Evolutionary conservation across 1,284 basidiomycete species (phyloP).

Genomic region (Trametes sp.): DNA sequence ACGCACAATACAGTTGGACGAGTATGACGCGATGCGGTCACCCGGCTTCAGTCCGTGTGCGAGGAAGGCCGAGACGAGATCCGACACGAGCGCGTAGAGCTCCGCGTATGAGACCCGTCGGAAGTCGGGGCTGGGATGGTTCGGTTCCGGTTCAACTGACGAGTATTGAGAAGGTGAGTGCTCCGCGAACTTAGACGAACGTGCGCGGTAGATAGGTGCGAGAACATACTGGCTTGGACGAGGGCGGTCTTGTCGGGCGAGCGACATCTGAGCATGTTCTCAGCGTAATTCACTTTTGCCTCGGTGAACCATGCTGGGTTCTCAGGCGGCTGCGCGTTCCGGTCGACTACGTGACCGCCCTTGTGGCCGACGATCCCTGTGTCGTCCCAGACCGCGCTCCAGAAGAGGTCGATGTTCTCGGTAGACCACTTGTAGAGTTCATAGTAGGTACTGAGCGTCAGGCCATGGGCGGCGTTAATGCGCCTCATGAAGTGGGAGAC

Average conservation of each 20-base stretch:
- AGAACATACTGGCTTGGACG: constrained; percentile 71
- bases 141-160: constrained; percentile 67
- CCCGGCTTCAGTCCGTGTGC: constrained; percentile 68
- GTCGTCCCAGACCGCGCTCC: constrained; percentile 82
- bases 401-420: constrained; percentile 69
- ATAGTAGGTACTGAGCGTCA: constrained; percentile 64
- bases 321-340: constrained; percentile 62
- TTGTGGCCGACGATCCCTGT: constrained; percentile 71
- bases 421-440: constrained; percentile 81
- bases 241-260: constrained; percentile 71
- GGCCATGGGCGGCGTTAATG: constrained; percentile 60
- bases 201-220: constrained; percentile 21
- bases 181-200: constrained; percentile 24
- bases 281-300: constrained; percentile 83
- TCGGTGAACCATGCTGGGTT: constrained; percentile 83
- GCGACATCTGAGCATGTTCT: constrained; percentile 80
- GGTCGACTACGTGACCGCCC: constrained; percentile 68
- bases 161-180: neutral
- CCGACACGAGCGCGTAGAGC: constrained; percentile 68
- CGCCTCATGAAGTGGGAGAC: constrained; percentile 63
- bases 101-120: constrained; percentile 65
- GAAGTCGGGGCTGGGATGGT: constrained; percentile 52
- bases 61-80: constrained; percentile 69
- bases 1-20: constrained; percentile 80
- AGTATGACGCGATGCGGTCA: constrained; percentile 83